Conservation (phyloP, 345 rosid species). For the Salix brachista region DNA sequence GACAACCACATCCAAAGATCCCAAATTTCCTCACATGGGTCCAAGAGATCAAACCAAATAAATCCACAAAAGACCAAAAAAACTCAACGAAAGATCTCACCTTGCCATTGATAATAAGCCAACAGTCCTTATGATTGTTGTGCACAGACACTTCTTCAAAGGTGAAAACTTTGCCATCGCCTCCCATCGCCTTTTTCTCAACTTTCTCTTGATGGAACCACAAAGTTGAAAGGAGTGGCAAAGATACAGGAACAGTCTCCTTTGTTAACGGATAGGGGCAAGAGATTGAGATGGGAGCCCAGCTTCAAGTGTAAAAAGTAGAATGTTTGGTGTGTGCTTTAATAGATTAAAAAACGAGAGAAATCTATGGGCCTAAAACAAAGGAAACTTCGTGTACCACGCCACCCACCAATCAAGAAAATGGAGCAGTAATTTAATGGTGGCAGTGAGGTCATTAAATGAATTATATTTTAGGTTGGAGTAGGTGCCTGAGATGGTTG, state of each 20-base stretch:
- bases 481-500: background rate
- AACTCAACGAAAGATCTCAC: conserved; percentile 12
- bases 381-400: background rate
- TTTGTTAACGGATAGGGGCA: background rate
- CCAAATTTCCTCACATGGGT: background rate
- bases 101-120: conserved; percentile 68
- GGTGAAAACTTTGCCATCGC: conserved; percentile 45
- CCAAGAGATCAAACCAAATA: background rate
- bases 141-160: conserved; percentile 62
- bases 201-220: background rate
- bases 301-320: background rate
- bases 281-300: background rate
- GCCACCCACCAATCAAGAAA: background rate
- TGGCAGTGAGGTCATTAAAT: background rate
- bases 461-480: background rate
- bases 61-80: background rate
- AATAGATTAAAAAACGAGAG: background rate
- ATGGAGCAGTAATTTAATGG: background rate
- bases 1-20: background rate
- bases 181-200: conserved; percentile 32
- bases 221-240: background rate
- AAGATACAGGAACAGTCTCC: background rate
- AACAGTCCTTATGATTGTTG: conserved; percentile 47
- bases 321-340: background rate
- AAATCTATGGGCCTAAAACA: background rate